Percentiles rank a stretch among this genome's conserved stretches.
Evolutionary conservation across 2,329 filamentous ascomycete genomes (phyloP).

Genomic region (Cladosporium sp.): DNA sequence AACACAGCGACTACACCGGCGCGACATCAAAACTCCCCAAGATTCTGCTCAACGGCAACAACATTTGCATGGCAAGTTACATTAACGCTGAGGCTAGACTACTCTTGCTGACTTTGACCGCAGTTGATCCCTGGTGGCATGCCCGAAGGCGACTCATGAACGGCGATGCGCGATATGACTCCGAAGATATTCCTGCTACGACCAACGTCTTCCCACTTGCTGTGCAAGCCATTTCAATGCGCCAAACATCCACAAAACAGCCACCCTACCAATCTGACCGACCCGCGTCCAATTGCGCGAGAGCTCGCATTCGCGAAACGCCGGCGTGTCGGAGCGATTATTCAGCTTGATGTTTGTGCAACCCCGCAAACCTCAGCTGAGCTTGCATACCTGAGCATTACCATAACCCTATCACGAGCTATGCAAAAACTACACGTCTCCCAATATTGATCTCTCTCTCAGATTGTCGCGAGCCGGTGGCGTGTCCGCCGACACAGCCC

Average conservation of each 20-base stretch:
- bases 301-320: neutral
- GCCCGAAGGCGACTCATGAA: constrained; percentile 16
- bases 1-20: constrained; percentile 75
- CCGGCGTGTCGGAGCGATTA: neutral
- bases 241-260: too few relatives aligned
- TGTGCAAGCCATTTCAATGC: too few relatives aligned
- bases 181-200: too few relatives aligned
- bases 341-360: neutral
- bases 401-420: neutral
- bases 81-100: neutral
- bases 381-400: neutral
- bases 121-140: constrained; percentile 22
- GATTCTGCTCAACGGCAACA: constrained; percentile 95
- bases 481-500: too few relatives aligned
- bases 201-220: too few relatives aligned
- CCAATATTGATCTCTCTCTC: too few relatives aligned
- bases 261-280: too few relatives aligned
- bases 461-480: too few relatives aligned
- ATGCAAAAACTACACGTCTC: neutral
- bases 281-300: neutral
- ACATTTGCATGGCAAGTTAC: constrained; percentile 88
- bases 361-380: neutral
- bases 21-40: constrained; percentile 84
- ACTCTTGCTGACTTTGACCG: neutral
- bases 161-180: too few relatives aligned